phyloP scores from a whole-genome alignment of 768 basidiomycete species.

The Hygrocybe coccinea region DNA sequence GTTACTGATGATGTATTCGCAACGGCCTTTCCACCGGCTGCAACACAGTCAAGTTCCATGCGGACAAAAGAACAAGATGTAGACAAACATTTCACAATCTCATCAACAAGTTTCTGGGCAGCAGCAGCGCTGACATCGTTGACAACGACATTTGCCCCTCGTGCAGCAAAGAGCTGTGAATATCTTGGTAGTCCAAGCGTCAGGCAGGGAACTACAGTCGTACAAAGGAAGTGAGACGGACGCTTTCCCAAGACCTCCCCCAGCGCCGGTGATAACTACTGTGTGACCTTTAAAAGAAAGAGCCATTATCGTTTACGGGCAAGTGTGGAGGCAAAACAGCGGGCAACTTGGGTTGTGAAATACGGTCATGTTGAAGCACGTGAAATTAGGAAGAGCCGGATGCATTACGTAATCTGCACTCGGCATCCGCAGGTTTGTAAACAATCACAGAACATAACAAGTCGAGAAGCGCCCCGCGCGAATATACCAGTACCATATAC shows the following conservation, averaged over 20 bases:
- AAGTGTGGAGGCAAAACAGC: background rate
- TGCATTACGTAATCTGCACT: background rate
- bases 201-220: background rate
- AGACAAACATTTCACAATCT: constrained; percentile 70
- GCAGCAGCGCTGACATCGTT: constrained; percentile 89
- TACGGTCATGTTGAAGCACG: background rate
- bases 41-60: constrained; percentile 3
- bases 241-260: constrained; percentile 90
- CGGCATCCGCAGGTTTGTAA: too few species aligned
- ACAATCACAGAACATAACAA: too few species aligned
- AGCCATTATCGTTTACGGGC: constrained; percentile 33
- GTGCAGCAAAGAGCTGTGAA: constrained; percentile 84
- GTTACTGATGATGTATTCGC: constrained; percentile 82
- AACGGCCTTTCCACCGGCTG: constrained; percentile 87
- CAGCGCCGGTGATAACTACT: constrained; percentile 94
- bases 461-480: too few species aligned
- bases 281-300: constrained; percentile 83
- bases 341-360: background rate
- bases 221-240: constrained; percentile 38
- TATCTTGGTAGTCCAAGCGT: constrained; percentile 48
- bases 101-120: constrained; percentile 87
- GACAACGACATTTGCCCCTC: constrained; percentile 91
- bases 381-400: background rate
- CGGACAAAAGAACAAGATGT: background rate
- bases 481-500: background rate